Conservation (phyloP, 192 early-diverging fungal genomes). For the Podila clonocystis region DNA sequence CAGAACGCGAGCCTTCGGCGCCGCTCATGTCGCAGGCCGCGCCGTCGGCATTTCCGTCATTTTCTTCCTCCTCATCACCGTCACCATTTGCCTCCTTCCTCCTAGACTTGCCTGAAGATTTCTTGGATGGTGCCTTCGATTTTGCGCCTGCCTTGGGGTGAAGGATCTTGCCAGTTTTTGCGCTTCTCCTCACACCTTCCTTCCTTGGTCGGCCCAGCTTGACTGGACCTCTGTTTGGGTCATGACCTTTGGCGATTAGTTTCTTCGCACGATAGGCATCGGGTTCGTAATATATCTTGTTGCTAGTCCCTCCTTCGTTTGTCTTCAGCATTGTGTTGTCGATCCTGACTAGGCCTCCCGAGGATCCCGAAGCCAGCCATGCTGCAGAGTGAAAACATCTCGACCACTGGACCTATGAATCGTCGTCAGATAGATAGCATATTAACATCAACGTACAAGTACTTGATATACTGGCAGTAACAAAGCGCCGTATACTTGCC, state of each 20-base stretch:
- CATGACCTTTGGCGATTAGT: conserved; percentile 5
- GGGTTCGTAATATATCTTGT: conserved; percentile 21
- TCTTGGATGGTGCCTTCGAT: neutral
- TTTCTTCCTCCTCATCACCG: neutral
- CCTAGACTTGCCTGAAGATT: neutral
- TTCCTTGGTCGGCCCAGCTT: conserved; percentile 25
- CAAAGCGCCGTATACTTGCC: conserved; percentile 1
- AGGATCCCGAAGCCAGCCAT: conserved; percentile 45
- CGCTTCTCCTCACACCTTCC: conserved; percentile 5
- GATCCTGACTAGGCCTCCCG: conserved; percentile 36
- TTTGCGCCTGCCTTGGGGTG: neutral
- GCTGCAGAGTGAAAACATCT: conserved; percentile 31
- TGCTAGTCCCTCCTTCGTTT: conserved; percentile 10
- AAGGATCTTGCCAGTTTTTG: neutral
- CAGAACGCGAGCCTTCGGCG: neutral
- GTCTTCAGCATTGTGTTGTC: conserved; percentile 41
- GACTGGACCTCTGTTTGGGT: neutral
- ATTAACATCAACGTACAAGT: neutral
- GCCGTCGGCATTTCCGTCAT: neutral
- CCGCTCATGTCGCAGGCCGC: neutral
- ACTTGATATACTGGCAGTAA: neutral
- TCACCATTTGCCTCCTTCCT: neutral
- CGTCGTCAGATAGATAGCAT: neutral
- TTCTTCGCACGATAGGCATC: conserved; percentile 32
- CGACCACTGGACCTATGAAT: conserved; percentile 39